These are phyloP conservation scores for Kalmusia sp. DNA, from an alignment of 2,329 filamentous ascomycete species.

Conservation along the genomic window DNA sequence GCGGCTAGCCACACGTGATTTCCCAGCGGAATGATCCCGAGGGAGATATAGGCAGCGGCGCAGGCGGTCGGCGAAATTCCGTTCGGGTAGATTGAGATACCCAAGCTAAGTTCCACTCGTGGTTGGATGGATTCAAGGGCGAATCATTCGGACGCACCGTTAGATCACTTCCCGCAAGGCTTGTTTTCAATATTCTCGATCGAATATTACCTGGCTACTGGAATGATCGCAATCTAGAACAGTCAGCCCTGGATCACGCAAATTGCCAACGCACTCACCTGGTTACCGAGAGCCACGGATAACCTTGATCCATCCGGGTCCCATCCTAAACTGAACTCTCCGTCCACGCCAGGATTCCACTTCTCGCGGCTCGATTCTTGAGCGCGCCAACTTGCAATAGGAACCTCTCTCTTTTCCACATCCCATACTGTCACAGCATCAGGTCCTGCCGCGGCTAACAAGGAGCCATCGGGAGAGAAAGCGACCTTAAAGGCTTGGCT, in stretches of 20 bases:
- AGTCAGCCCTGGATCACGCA: slow-evolving; percentile 4
- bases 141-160: not conserved
- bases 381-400: slow-evolving; percentile 45
- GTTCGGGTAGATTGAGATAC: too few species aligned
- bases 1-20: slow-evolving; percentile 23
- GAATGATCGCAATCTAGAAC: slow-evolving; percentile 44
- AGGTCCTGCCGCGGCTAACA: slow-evolving; percentile 53
- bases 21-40: slow-evolving; percentile 14
- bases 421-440: slow-evolving; percentile 56
- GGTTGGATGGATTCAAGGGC: too few species aligned
- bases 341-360: slow-evolving; percentile 42
- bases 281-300: slow-evolving; percentile 46
- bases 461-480: slow-evolving; percentile 52
- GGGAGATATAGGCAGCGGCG: too few species aligned
- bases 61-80: too few species aligned
- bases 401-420: slow-evolving; percentile 40
- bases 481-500: slow-evolving; percentile 49
- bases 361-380: slow-evolving; percentile 31
- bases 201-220: slow-evolving; percentile 34
- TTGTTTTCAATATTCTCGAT: not conserved
- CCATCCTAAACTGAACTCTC: slow-evolving; percentile 47
- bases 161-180: not conserved
- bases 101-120: too few species aligned
- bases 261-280: slow-evolving; percentile 30
- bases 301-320: slow-evolving; percentile 47